phyloP scores from a whole-genome alignment of 2,329 filamentous ascomycete genomes.

The Periconia macrospinosa region DNA sequence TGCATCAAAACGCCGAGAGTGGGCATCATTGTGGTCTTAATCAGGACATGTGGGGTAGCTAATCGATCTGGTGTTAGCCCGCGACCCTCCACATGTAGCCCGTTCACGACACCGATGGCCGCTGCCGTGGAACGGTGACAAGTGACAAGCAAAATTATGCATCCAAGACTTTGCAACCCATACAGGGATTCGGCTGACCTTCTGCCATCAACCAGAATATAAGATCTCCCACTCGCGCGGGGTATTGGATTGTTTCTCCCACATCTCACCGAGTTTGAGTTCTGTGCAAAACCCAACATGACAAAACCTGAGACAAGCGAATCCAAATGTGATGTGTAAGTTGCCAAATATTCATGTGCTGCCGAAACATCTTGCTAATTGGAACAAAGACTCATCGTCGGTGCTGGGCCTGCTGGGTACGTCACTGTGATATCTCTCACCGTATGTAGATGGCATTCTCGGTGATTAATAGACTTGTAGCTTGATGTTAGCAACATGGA shows the following conservation, averaged over 20 bases:
- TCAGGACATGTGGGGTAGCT: constrained; percentile 26
- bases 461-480: constrained; percentile 9
- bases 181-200: not conserved
- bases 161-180: not conserved
- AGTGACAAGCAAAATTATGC: not conserved
- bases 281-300: constrained; percentile 15
- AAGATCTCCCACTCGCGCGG: not conserved
- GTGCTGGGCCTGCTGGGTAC: constrained; percentile 44
- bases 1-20: not conserved
- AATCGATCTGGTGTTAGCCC: constrained; percentile 2
- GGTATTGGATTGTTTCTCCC: not conserved
- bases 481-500: constrained; percentile 46
- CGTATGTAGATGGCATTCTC: not conserved
- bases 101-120: constrained; percentile 16
- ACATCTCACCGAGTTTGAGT: not conserved
- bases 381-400: constrained; percentile 37
- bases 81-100: not conserved
- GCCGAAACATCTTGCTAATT: not conserved
- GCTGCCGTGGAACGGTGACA: constrained; percentile 21
- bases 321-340: constrained; percentile 42
- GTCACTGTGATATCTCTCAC: not conserved
- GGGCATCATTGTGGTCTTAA: constrained; percentile 10
- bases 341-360: not conserved
- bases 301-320: constrained; percentile 19
- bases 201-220: not conserved